Base-by-base conservation (phyloP, 441 rosid species). In the Bocquillonia castaneifolia region DNA sequence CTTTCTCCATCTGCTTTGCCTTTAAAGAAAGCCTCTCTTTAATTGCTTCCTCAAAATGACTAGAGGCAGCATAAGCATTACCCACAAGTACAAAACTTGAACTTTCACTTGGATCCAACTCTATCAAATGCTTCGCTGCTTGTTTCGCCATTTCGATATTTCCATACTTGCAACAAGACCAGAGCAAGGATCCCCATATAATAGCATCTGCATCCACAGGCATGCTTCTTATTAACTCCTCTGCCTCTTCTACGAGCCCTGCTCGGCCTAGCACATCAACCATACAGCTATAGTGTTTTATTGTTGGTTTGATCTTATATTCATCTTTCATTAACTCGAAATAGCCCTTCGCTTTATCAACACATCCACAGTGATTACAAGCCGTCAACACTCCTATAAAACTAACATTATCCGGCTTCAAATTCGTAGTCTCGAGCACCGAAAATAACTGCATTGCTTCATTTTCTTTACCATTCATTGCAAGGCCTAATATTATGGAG, bases 221-320 rank as follows among this genome's bases (percentile, higher is more conserved):
- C 81, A 81, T 80, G 26, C 64, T 47, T 60, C 59, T 78, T 36
- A 84, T 77, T 40, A 83, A 72, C 74, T 77, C 82, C 74, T 72
- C 75, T 10, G 91, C 89, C 63, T 86, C 84, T 71, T 71, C 68
- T 6, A 83, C 51, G 29, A 50, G 71, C 56, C 86, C 86, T 0
- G 84, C 84, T 34, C 84, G 77, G 39, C 87, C 89, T 32, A 81
- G 67, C 34, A 77, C 81, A 75, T 85, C 88, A 70, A 84, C 87
- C 82, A 85, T 72, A 73, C 84, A 80, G 18, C 84, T 76, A 50
- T 84, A 92, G 59, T 92, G 95, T 75, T 88, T 84, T 79, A 86
- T 63, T 2, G 86, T 84, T 20, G 91, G 96, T 59, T 79, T 65
- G 59, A 88, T 80, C 63, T 74, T 74, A 52, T 84, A 83, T 26